phyloP scores from a whole-genome alignment of 1,139 yeast genomes.

The Protomyces gravidus region DNA sequence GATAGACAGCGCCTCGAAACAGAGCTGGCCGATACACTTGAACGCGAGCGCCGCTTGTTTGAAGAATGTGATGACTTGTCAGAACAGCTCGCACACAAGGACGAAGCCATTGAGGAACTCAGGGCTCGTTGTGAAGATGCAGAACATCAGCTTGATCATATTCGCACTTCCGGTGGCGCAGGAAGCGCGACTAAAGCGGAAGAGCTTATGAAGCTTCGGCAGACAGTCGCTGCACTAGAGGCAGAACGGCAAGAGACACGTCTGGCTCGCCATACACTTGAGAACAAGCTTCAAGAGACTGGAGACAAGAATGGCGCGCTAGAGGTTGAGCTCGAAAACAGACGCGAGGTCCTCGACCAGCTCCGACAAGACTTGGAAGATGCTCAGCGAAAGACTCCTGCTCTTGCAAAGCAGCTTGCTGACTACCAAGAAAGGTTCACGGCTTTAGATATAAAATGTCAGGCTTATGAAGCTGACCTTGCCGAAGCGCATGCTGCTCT shows the following conservation, averaged over 20 bases:
- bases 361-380: slow-evolving; percentile 18
- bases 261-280: neutral
- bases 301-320: slow-evolving; percentile 2
- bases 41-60: neutral
- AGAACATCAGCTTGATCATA: neutral
- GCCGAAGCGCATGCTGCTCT: neutral
- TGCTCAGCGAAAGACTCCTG: neutral
- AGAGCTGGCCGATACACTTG: neutral
- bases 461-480: neutral
- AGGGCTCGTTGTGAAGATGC: no score
- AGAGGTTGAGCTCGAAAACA: slow-evolving; percentile 3
- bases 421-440: neutral
- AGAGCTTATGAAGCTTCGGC: neutral
- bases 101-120: neutral
- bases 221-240: neutral
- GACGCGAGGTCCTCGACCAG: neutral
- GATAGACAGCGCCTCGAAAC: neutral
- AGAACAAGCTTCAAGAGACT: neutral
- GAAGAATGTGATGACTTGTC: neutral
- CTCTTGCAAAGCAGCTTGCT: neutral
- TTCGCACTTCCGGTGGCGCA: neutral
- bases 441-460: slow-evolving; percentile 2
- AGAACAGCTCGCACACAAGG: neutral
- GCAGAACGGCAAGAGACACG: neutral
- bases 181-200: neutral